Evolutionary conservation across 1,284 basidiomycete genomes (phyloP), one percentile per base, ranked within the genome.

Genomic region (Trametes polyzona): DNA sequence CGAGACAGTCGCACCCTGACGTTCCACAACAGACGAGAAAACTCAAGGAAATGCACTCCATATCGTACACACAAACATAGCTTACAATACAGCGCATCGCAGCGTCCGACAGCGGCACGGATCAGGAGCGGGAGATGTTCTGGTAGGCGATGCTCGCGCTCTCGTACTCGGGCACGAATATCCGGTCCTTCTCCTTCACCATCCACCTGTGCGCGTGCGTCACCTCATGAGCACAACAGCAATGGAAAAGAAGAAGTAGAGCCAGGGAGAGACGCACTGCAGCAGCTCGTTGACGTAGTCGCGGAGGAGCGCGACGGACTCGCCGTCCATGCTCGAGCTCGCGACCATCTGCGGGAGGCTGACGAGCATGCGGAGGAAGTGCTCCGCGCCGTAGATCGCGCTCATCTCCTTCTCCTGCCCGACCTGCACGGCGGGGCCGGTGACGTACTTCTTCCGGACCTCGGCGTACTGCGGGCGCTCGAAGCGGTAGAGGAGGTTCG

Each of bases 221-320:
- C 12, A 1, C 26, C 57, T 4, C 23, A 51, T 55, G 47, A 57
- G 57, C 11, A 47, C 26, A 19, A 19, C 54, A 16, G 35, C 37
- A 27, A 8, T 44, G 47, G 2, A 36, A 52, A 17, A 7, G 21
- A 24, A 6, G 47, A 54, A 6, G 41, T 39, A 44, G 39, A 39
- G 37, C 19, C 23, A 55, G 36, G 12, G 8, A 23, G 14, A 21
- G 11, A 84, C 93, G 63, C 69, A 98, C 93, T 79, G 77, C 68
- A 98, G 80, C 57, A 99, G 80, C 67, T 97, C 94, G 62, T 92
- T 91, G 57, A 95, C 86, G 72, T 98, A 96, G 64, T 98, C 95
- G 63, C 89, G 82, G 14, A 99, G 83, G 12, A 98, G 78, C 30
- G 76, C 77, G 24, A 96, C 87, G 11, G 90, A 92, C 67, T 97